A percentile compares a stretch with the other conserved stretches of the same genome.
Conservation (phyloP, 202 grass and related monocot species). For the Saccharum hybrid region DNA sequence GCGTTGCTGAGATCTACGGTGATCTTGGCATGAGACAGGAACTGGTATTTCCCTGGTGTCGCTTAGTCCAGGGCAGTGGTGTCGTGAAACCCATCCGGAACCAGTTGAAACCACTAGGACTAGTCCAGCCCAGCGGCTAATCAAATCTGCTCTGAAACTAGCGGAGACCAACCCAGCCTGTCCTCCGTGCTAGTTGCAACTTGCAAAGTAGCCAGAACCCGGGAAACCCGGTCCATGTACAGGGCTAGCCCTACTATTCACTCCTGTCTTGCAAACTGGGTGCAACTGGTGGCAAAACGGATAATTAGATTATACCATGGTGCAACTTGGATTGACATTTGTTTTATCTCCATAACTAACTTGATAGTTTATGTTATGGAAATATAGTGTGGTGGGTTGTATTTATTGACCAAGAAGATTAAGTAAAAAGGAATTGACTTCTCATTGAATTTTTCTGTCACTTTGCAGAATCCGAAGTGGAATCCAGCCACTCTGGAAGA, state of each 20-base stretch:
- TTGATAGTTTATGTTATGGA: not conserved
- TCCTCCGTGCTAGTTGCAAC: not conserved
- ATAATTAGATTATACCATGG: not conserved
- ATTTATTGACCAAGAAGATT: not conserved
- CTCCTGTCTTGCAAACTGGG: not conserved
- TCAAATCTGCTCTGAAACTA: not conserved
- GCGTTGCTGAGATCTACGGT: not conserved
- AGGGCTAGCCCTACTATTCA: not conserved
- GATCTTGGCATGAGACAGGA: not conserved
- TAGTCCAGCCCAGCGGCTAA: not conserved
- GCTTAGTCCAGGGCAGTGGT: not conserved
- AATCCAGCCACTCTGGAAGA: constrained; percentile 77
- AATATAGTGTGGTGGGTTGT: not conserved
- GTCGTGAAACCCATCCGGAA: not conserved
- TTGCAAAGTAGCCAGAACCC: not conserved
- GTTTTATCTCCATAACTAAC: not conserved
- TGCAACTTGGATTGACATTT: not conserved
- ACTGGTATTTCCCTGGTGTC: not conserved
- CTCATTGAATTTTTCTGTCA: constrained; percentile 12
- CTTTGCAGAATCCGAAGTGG: constrained; percentile 92
- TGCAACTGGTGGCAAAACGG: not conserved
- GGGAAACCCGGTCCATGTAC: not conserved
- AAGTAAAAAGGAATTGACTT: not conserved
- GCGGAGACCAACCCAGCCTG: not conserved
- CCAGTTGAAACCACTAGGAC: not conserved